Percentiles rank a stretch among this genome's conserved stretches.
These are phyloP conservation scores for Fremontodendron californicum DNA, from an alignment of 345 rosid species.

Conservation along the genomic window DNA sequence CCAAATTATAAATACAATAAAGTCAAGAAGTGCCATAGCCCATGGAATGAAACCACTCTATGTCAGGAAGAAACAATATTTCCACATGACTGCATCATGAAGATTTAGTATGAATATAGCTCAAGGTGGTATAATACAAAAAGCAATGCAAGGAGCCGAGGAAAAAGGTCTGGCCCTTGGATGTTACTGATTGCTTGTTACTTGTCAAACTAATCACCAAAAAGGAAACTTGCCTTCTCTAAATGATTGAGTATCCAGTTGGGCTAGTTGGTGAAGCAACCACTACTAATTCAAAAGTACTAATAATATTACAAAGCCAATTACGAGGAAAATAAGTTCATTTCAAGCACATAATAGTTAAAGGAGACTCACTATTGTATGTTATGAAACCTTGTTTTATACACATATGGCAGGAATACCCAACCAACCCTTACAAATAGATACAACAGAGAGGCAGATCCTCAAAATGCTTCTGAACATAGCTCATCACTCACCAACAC, in stretches of 20 bases:
- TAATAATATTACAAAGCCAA: not conserved
- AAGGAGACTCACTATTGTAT: not conserved
- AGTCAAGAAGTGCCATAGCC: not conserved
- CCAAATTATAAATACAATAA: not conserved
- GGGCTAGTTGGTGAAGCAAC: not conserved
- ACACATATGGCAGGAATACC: not conserved
- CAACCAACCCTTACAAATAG: not conserved
- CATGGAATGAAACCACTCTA: not conserved
- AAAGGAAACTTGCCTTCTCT: not conserved
- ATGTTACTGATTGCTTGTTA: not conserved
- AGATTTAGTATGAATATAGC: not conserved
- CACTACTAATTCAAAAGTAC: not conserved
- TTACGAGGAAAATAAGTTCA: not conserved
- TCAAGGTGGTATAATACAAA: not conserved
- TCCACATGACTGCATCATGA: not conserved
- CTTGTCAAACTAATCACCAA: not conserved
- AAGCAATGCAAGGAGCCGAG: not conserved
- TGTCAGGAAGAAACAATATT: not conserved
- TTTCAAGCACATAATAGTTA: not conserved
- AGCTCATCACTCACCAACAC: not conserved
- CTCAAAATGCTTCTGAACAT: not conserved
- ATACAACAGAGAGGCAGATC: not conserved
- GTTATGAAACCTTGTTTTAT: not conserved
- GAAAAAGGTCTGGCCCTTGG: not conserved
- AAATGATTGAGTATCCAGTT: not conserved